These are phyloP conservation scores for Usnea hakonensis DNA, from an alignment of 495 filamentous ascomycete genomes.

Conservation along the genomic window DNA sequence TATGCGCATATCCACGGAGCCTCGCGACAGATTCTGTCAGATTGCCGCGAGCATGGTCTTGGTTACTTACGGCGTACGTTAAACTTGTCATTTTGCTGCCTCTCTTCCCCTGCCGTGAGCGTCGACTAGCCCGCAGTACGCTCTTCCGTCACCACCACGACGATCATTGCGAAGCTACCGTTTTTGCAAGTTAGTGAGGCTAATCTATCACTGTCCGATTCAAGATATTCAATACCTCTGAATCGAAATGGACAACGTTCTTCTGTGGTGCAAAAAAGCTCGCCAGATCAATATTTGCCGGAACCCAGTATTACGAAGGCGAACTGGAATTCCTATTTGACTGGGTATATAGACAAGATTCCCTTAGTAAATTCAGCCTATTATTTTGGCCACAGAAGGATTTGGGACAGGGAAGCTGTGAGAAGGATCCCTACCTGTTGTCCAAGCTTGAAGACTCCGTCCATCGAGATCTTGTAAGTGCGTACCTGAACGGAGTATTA, in stretches of 20 bases:
- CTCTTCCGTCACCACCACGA: not conserved
- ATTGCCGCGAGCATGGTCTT: not conserved
- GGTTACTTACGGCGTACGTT: not conserved
- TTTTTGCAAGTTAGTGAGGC: no score
- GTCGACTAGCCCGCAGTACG: not conserved
- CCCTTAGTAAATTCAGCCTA: not conserved
- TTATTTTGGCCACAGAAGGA: not conserved
- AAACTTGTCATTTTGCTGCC: not conserved
- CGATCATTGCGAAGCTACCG: not conserved
- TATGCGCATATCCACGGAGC: not conserved
- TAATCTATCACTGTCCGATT: not conserved
- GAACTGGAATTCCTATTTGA: not conserved
- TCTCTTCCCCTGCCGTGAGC: not conserved
- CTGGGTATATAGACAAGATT: not conserved
- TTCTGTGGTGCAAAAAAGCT: not conserved
- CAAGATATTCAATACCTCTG: not conserved
- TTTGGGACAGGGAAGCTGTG: not conserved
- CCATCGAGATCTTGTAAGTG: not conserved
- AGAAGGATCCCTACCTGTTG: not conserved
- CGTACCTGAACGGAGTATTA: not conserved
- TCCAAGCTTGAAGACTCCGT: not conserved
- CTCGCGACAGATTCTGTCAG: not conserved
- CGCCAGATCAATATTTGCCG: not conserved
- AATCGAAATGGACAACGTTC: not conserved
- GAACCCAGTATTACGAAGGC: not conserved